phyloP scores from a whole-genome alignment of 495 filamentous ascomycete genomes.

The Staphylotrichum tortipilum region DNA sequence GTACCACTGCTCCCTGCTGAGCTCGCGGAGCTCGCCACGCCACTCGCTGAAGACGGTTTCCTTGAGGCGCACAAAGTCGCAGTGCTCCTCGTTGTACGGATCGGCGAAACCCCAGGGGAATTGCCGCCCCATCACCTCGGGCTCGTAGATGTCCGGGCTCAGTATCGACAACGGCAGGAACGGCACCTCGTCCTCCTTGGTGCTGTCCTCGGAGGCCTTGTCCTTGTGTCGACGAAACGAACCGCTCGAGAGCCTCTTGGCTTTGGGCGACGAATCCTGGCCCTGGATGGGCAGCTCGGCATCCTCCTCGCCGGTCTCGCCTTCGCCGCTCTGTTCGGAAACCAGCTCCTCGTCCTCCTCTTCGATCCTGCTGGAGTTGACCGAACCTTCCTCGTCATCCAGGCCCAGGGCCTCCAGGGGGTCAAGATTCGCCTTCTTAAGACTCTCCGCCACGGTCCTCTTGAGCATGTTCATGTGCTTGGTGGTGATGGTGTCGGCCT shows the following conservation, averaged over 20 bases:
- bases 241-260: constrained; percentile 40
- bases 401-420: constrained; percentile 78
- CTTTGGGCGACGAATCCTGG: constrained; percentile 28
- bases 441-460: constrained; percentile 77
- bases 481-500: constrained; percentile 91
- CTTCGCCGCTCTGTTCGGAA: constrained; percentile 17
- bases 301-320: constrained; percentile 14
- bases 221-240: constrained; percentile 40
- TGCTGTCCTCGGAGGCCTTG: constrained; percentile 26
- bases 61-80: constrained; percentile 85
- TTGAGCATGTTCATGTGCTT: constrained; percentile 91
- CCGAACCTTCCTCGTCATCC: constrained; percentile 55
- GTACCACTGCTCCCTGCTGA: constrained; percentile 89
- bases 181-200: constrained; percentile 37
- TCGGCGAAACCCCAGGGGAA: constrained; percentile 98
- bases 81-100: constrained; percentile 82
- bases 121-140: constrained; percentile 64
- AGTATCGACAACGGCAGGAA: constrained; percentile 85
- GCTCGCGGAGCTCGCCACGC: constrained; percentile 83
- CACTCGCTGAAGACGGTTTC: constrained; percentile 90
- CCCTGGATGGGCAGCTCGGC: constrained; percentile 24
- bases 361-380: constrained; percentile 44
- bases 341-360: constrained; percentile 44
- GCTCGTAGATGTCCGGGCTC: constrained; percentile 83
- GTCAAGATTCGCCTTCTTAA: constrained; percentile 80